Evolutionary conservation across 345 rosid genomes (phyloP).

Genomic region (Iberis pinnata): DNA sequence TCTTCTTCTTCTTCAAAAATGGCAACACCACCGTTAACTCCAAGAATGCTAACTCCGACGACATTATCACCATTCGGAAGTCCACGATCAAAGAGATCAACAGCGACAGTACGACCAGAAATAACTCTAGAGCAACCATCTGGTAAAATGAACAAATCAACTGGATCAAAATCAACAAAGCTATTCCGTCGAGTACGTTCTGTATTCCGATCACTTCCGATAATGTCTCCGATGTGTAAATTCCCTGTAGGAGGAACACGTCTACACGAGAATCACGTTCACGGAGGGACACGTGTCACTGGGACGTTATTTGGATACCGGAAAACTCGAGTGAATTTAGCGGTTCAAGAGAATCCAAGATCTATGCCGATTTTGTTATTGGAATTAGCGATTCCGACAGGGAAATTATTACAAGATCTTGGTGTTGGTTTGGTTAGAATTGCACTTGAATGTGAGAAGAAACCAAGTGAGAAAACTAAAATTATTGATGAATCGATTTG

Average conservation of each 20-base stretch:
- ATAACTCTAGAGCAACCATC: slow-evolving; percentile 30
- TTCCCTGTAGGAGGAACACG: slow-evolving; percentile 37
- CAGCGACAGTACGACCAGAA: slow-evolving; percentile 23
- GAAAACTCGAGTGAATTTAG: slow-evolving; percentile 55
- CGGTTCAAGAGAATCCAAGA: slow-evolving; percentile 65
- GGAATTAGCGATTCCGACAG: slow-evolving; percentile 66
- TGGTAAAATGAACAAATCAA: slow-evolving; percentile 18
- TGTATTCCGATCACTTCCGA: slow-evolving; percentile 54
- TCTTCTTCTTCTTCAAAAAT: slow-evolving; percentile 1
- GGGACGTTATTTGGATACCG: slow-evolving; percentile 75
- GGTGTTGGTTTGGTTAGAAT: slow-evolving; percentile 63
- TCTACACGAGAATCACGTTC: slow-evolving; percentile 47
- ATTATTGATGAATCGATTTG: slow-evolving; percentile 62
- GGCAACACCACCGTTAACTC: slow-evolving; percentile 37
- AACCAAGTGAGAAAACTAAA: slow-evolving; percentile 48
- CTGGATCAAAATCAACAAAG: slow-evolving; percentile 28
- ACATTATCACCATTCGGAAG: slow-evolving; percentile 29
- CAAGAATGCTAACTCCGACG: slow-evolving; percentile 25
- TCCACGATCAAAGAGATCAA: slow-evolving; percentile 24
- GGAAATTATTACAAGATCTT: slow-evolving; percentile 71
- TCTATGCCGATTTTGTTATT: slow-evolving; percentile 53
- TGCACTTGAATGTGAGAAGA: slow-evolving; percentile 73
- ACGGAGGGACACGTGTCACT: slow-evolving; percentile 70
- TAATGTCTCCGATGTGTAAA: slow-evolving; percentile 46
- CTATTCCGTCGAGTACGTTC: slow-evolving; percentile 48